Percentiles rank a stretch among this genome's conserved stretches.
Evolutionary conservation across 2,329 filamentous ascomycete genomes (phyloP).

Genomic region (Colletotrichum sp.): DNA sequence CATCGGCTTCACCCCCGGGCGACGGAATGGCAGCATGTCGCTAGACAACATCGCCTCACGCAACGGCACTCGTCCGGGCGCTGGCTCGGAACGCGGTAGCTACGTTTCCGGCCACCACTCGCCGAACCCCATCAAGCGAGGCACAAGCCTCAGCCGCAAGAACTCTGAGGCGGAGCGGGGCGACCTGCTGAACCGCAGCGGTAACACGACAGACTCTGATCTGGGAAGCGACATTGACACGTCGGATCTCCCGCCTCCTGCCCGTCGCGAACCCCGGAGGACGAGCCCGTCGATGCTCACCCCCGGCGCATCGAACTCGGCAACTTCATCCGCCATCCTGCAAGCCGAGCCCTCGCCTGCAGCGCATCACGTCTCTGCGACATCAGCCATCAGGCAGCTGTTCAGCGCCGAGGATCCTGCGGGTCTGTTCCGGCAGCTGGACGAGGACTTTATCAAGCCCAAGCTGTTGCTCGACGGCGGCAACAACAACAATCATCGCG

Average conservation of each 20-base stretch:
- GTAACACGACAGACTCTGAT: slow-evolving; percentile 60
- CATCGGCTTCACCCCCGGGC: slow-evolving; percentile 75
- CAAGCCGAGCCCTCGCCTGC: slow-evolving; percentile 22
- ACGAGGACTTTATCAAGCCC: slow-evolving; percentile 96
- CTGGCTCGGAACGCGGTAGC: slow-evolving; percentile 34
- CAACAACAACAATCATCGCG: slow-evolving; percentile 1
- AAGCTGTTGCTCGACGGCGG: slow-evolving; percentile 81
- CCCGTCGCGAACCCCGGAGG: slow-evolving; percentile 46
- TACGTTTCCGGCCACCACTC: slow-evolving; percentile 62
- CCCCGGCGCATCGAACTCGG: slow-evolving; percentile 16
- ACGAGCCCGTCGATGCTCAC: slow-evolving; percentile 40
- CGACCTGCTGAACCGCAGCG: slow-evolving; percentile 58
- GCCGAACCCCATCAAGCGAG: slow-evolving; percentile 46
- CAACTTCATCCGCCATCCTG: slow-evolving; percentile 10
- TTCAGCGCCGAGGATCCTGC: slow-evolving; percentile 88
- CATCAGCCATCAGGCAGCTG: slow-evolving; percentile 79
- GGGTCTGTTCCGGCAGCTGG: slow-evolving; percentile 87
- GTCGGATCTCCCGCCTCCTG: slow-evolving; percentile 69
- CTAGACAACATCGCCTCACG: slow-evolving; percentile 54
- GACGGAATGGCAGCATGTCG: slow-evolving; percentile 65
- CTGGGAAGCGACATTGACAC: slow-evolving; percentile 68
- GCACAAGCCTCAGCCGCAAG: slow-evolving; percentile 58
- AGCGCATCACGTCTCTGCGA: slow-evolving; percentile 65
- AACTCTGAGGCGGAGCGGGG: slow-evolving; percentile 55
- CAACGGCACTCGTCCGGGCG: background rate